A percentile compares a stretch with the other conserved stretches of the same genome.
phyloP scores from a whole-genome alignment of 352 stramenopile genomes.

The Blastocystis sp. region DNA sequence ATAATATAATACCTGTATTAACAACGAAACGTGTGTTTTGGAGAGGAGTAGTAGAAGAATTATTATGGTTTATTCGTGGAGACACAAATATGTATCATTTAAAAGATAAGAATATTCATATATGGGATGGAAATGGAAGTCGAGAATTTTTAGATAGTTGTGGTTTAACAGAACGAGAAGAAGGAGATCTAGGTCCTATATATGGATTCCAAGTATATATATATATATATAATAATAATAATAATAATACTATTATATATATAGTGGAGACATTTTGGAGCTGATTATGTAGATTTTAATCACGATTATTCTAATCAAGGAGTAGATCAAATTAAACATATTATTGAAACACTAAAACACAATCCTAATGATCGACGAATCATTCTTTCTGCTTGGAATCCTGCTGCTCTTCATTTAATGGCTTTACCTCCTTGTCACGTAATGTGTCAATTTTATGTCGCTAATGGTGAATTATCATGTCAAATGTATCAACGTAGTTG shows the following conservation, averaged over 20 bases:
- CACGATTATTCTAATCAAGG: constrained; percentile 86
- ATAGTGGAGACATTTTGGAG: constrained; percentile 99
- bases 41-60: constrained; percentile 88
- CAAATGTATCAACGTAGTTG: constrained; percentile 97
- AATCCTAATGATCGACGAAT: constrained; percentile 90
- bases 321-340: constrained; percentile 88
- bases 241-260: too few relatives aligned
- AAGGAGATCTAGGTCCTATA: constrained; percentile 82
- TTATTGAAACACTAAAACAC: constrained; percentile 86
- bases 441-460: constrained; percentile 82
- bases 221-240: too few relatives aligned
- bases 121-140: constrained; percentile 97
- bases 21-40: constrained; percentile 99
- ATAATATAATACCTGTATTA: constrained; percentile 79
- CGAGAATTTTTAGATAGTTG: constrained; percentile 71
- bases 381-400: constrained; percentile 95
- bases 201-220: constrained; percentile 68
- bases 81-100: constrained; percentile 41
- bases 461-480: constrained; percentile 57
- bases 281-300: constrained; percentile 88
- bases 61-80: constrained; percentile 86
- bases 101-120: constrained; percentile 85
- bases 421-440: constrained; percentile 97
- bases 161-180: constrained; percentile 72
- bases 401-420: constrained; percentile 77